Percentiles rank a stretch among this genome's conserved stretches.
phyloP scores from a whole-genome alignment of 352 stramenopile species.

The Elongisporangium anandrum region DNA sequence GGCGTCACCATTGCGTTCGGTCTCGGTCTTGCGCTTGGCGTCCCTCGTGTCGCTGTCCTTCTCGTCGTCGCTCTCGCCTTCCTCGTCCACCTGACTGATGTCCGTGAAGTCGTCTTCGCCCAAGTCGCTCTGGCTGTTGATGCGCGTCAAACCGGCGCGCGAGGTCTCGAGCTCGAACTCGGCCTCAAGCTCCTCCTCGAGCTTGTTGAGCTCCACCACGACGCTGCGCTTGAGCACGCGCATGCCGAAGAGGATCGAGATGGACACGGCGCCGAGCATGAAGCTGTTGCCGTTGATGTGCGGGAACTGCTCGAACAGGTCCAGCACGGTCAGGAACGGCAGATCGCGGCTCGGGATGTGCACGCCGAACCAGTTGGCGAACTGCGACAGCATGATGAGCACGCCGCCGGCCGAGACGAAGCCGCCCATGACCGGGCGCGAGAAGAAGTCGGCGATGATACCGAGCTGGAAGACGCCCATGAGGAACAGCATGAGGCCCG shows the following conservation, averaged over 20 bases:
- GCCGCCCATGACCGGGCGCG: conserved; percentile 85
- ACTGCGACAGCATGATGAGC: conserved; percentile 90
- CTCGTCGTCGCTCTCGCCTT: conserved; percentile 11
- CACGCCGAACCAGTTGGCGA: conserved; percentile 84
- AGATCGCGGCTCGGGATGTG: conserved; percentile 41
- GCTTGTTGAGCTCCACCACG: conserved; percentile 25
- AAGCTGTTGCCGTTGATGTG: conserved; percentile 75
- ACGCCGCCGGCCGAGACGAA: conserved; percentile 88
- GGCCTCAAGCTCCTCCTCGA: conserved; percentile 32
- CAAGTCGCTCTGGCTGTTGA: conserved; percentile 17
- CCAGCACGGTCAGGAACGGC: conserved; percentile 54
- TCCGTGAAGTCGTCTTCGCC: conserved; percentile 11
- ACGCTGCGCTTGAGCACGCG: conserved; percentile 36
- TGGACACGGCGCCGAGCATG: conserved; percentile 46
- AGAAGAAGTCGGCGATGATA: conserved; percentile 88
- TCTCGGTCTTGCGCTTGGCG: background rate
- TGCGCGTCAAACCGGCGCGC: conserved; percentile 13
- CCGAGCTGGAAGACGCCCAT: conserved; percentile 82
- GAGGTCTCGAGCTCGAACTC: conserved; percentile 46
- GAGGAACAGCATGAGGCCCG: conserved; percentile 62
- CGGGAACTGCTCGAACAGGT: conserved; percentile 50
- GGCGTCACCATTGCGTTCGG: conserved; percentile 1
- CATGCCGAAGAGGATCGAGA: conserved; percentile 50
- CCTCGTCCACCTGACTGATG: conserved; percentile 8
- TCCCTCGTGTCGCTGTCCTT: conserved; percentile 8